Conservation (phyloP, 106 monocot genomes). For the Dioscorea dumetorum region DNA sequence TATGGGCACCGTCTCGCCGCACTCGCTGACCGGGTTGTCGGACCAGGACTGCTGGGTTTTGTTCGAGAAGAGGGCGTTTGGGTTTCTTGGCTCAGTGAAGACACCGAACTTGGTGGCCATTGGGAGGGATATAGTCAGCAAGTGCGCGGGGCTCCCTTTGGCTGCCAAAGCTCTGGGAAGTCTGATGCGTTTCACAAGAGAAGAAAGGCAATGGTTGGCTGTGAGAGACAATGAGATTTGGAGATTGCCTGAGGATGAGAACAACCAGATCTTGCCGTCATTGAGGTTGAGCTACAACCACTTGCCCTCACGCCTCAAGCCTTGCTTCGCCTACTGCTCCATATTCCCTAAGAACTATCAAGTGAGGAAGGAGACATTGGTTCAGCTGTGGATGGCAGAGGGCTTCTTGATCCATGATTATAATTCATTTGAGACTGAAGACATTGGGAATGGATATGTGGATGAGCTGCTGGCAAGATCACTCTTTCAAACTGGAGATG, state of each 20-base stretch:
- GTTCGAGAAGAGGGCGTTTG: conserved; percentile 30
- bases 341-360: conserved; percentile 17
- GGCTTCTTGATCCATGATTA: conserved; percentile 3
- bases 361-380: conserved; percentile 14
- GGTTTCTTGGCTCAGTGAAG: not conserved
- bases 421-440: not conserved
- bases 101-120: conserved; percentile 7
- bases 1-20: conserved; percentile 3
- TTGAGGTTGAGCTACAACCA: conserved; percentile 11
- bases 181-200: conserved; percentile 4
- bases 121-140: conserved; percentile 32
- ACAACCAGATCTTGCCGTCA: not conserved
- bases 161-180: conserved; percentile 30
- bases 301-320: conserved; percentile 16
- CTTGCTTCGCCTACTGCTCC: conserved; percentile 22
- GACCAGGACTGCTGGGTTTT: conserved; percentile 22
- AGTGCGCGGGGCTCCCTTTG: conserved; percentile 30
- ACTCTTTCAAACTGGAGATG: not conserved
- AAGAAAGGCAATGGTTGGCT: conserved; percentile 5
- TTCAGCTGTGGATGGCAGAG: conserved; percentile 25
- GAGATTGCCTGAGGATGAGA: not conserved
- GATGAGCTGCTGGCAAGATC: not conserved
- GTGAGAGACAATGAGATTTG: conserved; percentile 20
- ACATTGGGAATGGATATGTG: not conserved
- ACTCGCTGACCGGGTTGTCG: conserved; percentile 4